Evolutionary conservation across 2,329 filamentous ascomycete species (phyloP), one percentile per base, ranked within the genome.

Genomic region (Cercospora nicotianae): DNA sequence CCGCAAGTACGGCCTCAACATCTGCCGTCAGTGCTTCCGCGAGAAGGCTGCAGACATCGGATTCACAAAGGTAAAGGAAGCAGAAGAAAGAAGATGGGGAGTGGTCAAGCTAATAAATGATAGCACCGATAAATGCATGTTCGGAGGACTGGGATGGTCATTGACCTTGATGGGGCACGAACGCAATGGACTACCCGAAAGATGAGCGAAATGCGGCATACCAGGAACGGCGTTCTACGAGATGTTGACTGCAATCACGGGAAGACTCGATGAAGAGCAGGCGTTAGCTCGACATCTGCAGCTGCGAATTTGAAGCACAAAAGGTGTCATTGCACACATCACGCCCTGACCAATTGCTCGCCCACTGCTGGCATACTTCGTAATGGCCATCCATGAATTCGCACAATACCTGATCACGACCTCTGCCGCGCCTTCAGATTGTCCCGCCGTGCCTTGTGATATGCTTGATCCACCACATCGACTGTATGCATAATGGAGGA

Each of bases 1-100:
- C 90, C 94, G 95, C 88, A 99, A 99, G 88, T 99, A 99, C 87
- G 94, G 95, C 82, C 89, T 97, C 79, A 93, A 96, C 80, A 88
- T 90, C 84, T 89, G 87, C 86, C 86, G 87, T 85, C 85, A 87
- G 83, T 90, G 87, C 86, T 90, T 90, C 86, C 81, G 88, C 77
- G 88, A 90, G 84, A 90, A 90, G 86, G 82, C 83, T 78, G 79
- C 81, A 79, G 87, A 90, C 81, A 89, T 90, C 80, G 88, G 88
- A 77, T 90, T 90, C 84, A 82, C 84, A 81, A 90, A 90, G 87
- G 87, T 89, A 73, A 53, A 69, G n/a, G 9, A 53, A n/a, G 28
- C n/a, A 16, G 16, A 31, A 23, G 16, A 12, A 20, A 39, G 8
- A 4, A 42, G 31, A 6, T 18, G 9, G 20, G 42, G 31, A 20